These are phyloP conservation scores for Psophocarpus tetragonolobus DNA, from an alignment of 306 rosid genomes.

Conservation along the genomic window DNA sequence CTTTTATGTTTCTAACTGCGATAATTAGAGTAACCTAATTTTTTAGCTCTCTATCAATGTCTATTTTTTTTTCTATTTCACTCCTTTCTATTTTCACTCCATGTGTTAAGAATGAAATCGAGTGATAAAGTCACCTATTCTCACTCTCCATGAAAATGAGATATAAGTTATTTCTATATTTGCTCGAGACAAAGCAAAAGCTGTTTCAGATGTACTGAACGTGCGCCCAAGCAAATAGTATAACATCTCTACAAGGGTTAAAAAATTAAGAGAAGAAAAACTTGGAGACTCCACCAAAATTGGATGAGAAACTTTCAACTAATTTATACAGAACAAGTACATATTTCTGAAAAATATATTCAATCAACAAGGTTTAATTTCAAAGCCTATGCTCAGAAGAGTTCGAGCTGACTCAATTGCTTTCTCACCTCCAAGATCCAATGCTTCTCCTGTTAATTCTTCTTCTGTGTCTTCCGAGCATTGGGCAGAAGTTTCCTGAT, in stretches of 20 bases:
- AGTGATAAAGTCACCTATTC: background rate
- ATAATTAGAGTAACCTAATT: too few relatives aligned
- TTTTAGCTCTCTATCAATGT: too few relatives aligned
- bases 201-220: conserved; percentile 37
- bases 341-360: conserved; percentile 29
- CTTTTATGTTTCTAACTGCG: too few relatives aligned
- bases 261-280: background rate
- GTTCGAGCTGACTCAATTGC: conserved; percentile 92
- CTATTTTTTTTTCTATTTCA: background rate
- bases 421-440: conserved; percentile 85
- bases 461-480: conserved; percentile 74
- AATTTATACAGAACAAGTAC: conserved; percentile 39
- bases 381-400: conserved; percentile 85
- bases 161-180: conserved; percentile 30
- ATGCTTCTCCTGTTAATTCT: conserved; percentile 77
- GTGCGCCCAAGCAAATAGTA: conserved; percentile 42
- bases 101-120: background rate
- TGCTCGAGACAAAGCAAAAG: conserved; percentile 20
- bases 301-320: conserved; percentile 50
- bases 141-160: background rate
- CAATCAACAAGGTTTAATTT: conserved; percentile 87
- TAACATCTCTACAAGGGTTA: conserved; percentile 38
- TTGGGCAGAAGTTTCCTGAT: conserved; percentile 48
- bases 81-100: background rate
- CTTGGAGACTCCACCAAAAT: background rate